A percentile compares a stretch with the other conserved stretches of the same genome.
These are phyloP conservation scores for Penicillium sp. DNA, from an alignment of 2,329 filamentous ascomycete species.

Conservation along the genomic window DNA sequence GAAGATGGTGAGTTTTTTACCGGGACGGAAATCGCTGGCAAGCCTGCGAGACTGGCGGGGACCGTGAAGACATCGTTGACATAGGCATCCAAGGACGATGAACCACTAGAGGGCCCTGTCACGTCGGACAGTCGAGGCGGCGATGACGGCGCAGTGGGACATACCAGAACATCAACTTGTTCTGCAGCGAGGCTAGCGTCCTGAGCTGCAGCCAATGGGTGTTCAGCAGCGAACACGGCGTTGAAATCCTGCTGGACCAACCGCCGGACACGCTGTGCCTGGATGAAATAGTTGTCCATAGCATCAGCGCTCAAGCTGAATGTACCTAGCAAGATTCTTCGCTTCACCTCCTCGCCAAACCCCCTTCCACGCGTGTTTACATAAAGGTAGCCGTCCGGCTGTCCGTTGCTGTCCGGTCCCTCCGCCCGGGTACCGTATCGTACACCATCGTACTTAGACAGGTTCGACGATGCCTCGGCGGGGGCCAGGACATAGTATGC, in stretches of 20 bases:
- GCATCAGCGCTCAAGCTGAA: conserved; percentile 87
- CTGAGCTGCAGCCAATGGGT: conserved; percentile 56
- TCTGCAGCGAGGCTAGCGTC: not conserved
- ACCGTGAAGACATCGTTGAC: conserved; percentile 96
- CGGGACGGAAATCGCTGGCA: conserved; percentile 85
- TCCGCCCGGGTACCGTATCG: conserved; percentile 70
- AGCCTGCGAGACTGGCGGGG: conserved; percentile 84
- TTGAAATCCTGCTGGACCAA: conserved; percentile 87
- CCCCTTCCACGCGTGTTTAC: conserved; percentile 69
- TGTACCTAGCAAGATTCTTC: conserved; percentile 82
- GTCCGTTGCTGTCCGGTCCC: conserved; percentile 52
- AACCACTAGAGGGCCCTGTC: conserved; percentile 18
- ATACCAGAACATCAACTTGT: conserved; percentile 77
- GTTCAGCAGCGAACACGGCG: conserved; percentile 65
- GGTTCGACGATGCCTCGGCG: conserved; percentile 91
- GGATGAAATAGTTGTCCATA: conserved; percentile 94
- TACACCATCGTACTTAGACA: conserved; percentile 96
- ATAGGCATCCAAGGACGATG: conserved; percentile 67
- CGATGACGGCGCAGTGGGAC: conserved; percentile 77
- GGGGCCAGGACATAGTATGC: conserved; percentile 95
- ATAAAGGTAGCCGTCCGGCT: conserved; percentile 61
- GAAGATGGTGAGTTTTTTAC: conserved; percentile 41
- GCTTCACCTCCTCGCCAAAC: conserved; percentile 81
- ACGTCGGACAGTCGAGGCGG: conserved; percentile 66
- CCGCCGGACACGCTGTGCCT: conserved; percentile 83